Percentiles rank a stretch among this genome's conserved stretches.
Evolutionary conservation across 2,329 filamentous ascomycete genomes (phyloP).

Genomic region (Fusarium coffeatum): DNA sequence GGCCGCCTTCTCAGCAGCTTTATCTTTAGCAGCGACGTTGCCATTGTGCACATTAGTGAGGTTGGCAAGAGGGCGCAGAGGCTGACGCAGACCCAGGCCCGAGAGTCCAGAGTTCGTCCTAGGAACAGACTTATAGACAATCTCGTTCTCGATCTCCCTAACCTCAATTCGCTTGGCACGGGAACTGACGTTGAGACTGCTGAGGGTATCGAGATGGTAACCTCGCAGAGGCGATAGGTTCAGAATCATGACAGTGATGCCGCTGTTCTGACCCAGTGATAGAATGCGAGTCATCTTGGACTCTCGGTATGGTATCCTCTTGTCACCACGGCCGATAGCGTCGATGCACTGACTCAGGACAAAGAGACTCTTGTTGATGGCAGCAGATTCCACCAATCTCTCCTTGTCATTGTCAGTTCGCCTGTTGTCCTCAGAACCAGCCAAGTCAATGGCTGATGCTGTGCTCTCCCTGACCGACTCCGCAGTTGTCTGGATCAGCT

Average conservation of each 20-base stretch:
- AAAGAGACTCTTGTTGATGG: slow-evolving; percentile 97
- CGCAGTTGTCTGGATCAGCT: slow-evolving; percentile 80
- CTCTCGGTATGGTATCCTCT: slow-evolving; percentile 90
- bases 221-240: slow-evolving; percentile 92
- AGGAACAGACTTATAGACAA: slow-evolving; percentile 82
- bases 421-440: slow-evolving; percentile 94
- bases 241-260: slow-evolving; percentile 95
- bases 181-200: slow-evolving; percentile 94
- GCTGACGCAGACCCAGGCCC: slow-evolving; percentile 70
- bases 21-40: slow-evolving; percentile 61
- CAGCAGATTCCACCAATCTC: slow-evolving; percentile 91
- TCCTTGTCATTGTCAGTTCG: slow-evolving; percentile 94
- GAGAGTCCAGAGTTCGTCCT: slow-evolving; percentile 60
- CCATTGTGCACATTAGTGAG: slow-evolving; percentile 78
- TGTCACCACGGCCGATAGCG: slow-evolving; percentile 81
- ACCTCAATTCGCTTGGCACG: slow-evolving; percentile 96
- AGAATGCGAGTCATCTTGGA: slow-evolving; percentile 98
- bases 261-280: slow-evolving; percentile 92
- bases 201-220: slow-evolving; percentile 93
- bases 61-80: slow-evolving; percentile 80
- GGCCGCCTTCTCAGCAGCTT: slow-evolving; percentile 33
- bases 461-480: slow-evolving; percentile 79
- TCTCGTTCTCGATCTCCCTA: slow-evolving; percentile 94
- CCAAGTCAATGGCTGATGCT: slow-evolving; percentile 92
- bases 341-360: slow-evolving; percentile 95